Percentiles rank a stretch among this genome's conserved stretches.
Evolutionary conservation across 2,329 filamentous ascomycete species (phyloP).

Genomic region (Fusarium beomiforme): DNA sequence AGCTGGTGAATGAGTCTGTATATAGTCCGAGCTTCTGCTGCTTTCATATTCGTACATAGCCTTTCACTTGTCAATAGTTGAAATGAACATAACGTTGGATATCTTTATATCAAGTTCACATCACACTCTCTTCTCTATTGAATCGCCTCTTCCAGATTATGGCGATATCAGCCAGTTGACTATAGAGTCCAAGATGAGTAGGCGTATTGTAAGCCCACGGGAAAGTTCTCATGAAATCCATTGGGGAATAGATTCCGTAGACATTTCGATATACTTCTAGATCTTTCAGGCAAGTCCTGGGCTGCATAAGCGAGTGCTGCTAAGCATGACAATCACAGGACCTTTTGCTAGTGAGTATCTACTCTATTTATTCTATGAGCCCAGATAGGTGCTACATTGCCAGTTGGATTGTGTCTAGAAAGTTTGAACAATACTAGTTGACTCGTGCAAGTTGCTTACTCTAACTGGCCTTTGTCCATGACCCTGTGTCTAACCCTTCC

Average conservation of each 20-base stretch:
- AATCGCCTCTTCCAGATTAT: background rate
- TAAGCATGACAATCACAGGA: too few relatives aligned
- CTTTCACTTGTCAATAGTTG: background rate
- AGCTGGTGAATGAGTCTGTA: background rate
- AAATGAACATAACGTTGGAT: background rate
- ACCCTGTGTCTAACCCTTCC: background rate
- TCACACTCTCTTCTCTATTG: background rate
- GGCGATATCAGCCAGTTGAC: background rate
- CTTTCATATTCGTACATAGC: background rate
- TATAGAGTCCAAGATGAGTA: background rate
- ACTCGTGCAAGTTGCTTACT: background rate
- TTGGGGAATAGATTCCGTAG: too few relatives aligned
- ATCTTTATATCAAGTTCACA: background rate
- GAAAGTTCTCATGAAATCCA: too few relatives aligned
- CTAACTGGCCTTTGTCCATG: fast-evolving
- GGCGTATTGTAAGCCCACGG: too few relatives aligned
- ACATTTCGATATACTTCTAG: too few relatives aligned
- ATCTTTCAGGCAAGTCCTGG: too few relatives aligned
- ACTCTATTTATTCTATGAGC: too few relatives aligned
- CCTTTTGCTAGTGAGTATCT: too few relatives aligned
- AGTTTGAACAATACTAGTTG: fast-evolving
- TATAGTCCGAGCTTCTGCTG: background rate
- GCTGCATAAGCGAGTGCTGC: too few relatives aligned
- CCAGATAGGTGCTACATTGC: too few relatives aligned
- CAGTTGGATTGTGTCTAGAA: background rate